Base-by-base conservation (phyloP, 331 rosid genomes). In the Rosa hybrid region DNA sequence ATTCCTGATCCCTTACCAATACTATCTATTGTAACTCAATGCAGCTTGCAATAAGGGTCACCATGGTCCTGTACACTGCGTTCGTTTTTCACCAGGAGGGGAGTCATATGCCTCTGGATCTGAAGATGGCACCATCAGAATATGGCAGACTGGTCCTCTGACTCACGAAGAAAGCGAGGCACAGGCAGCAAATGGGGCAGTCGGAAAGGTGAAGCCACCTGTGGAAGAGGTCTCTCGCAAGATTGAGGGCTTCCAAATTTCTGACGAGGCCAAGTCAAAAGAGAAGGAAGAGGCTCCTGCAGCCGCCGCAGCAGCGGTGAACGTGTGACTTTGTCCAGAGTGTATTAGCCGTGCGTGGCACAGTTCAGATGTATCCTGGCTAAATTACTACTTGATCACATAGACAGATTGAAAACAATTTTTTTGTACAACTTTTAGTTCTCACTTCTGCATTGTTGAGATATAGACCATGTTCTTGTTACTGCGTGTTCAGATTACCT, bases 41-140 rank as follows among this genome's bases (percentile, higher is more conserved):
- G 86, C 91, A 94, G 98, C 89, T 30, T 94, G 98, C 88, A 94
- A 94, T 82, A 94, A 94, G 87, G 98, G 98, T 74, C 98, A 94
- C 85, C 98, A 94, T 59, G 98, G 98, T 78, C 98, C 98, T 12
- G 97, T 94, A 8, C 98, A 94, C 83, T 94, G 97, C 51, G 86
- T 94, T 78, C 94, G 97, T 25, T 94, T 92, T 83, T 90, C 98
- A 0, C 98, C 98, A 0, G 98, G 97, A 48, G 98, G 98, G 77
- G 98, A 94, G 82, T 94, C 98, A 12, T 94, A 94, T 74, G 97
- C 98, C 71, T 94, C 98, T 12, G 98, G 98, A 79, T 94, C 98
- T 2, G 98, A 94, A 84, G 97, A 94, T 71, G 98, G 98, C 80
- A 94, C 98, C 72, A 90, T 94, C 57, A 91, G 98, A 87, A 94